Conservation (phyloP, 2,329 filamentous ascomycete species). For the Pseudocercospora musae region DNA sequence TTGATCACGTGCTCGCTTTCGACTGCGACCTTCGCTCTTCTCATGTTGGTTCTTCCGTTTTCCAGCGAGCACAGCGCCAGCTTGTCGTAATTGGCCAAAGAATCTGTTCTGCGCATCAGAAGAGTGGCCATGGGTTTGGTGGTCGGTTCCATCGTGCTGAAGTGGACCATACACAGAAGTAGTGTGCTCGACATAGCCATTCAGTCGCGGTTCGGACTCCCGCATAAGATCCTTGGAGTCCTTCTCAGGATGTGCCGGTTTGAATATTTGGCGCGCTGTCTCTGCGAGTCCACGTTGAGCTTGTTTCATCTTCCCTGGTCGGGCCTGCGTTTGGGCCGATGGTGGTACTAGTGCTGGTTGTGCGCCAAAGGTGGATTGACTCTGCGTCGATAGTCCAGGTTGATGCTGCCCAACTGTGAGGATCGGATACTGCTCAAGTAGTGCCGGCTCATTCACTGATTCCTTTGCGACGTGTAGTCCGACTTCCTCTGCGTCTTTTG, state of each 20-base stretch:
- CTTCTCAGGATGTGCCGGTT: background rate
- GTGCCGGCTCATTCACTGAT: background rate
- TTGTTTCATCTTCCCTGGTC: background rate
- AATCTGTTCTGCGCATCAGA: background rate
- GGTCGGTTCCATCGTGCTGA: background rate
- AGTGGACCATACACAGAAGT: background rate
- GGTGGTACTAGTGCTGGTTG: background rate
- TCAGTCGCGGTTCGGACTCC: background rate
- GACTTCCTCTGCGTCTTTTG: background rate
- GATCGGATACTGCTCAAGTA: background rate
- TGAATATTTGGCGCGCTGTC: background rate
- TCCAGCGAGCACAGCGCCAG: background rate
- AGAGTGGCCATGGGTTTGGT: background rate
- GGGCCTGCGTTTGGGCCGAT: background rate
- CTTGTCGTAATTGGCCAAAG: background rate
- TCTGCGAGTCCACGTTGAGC: background rate
- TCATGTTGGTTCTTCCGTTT: background rate
- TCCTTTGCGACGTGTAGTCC: background rate
- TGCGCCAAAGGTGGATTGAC: background rate
- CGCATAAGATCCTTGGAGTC: background rate
- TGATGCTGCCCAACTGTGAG: background rate
- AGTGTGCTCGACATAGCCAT: background rate
- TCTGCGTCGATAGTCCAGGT: background rate
- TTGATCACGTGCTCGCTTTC: background rate
- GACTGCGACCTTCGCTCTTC: background rate